Percentiles rank a stretch among this genome's conserved stretches.
Evolutionary conservation across 495 filamentous ascomycete species (phyloP).

Genomic region (Penicillium mononematosum): DNA sequence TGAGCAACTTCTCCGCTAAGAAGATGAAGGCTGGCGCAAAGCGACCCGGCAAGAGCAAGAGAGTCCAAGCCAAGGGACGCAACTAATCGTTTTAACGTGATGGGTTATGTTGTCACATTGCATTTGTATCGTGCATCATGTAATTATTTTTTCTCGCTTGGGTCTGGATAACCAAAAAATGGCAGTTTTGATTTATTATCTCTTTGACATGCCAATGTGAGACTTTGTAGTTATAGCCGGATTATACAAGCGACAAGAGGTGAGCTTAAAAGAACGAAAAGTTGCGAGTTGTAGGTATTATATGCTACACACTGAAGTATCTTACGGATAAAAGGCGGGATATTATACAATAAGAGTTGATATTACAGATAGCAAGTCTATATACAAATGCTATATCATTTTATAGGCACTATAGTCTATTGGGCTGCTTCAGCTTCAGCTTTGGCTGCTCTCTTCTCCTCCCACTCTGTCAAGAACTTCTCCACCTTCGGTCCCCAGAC

Average conservation of each 20-base stretch:
- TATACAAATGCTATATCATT: conserved; percentile 2
- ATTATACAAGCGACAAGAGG: not conserved
- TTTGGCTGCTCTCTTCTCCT: conserved; percentile 37
- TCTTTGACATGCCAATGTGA: not conserved
- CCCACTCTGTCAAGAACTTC: conserved; percentile 62
- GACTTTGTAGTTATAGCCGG: not conserved
- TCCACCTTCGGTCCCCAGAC: conserved; percentile 79
- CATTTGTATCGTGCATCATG: conserved; percentile 15
- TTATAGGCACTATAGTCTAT: not conserved
- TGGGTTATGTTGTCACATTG: conserved; percentile 13
- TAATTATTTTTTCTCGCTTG: conserved; percentile 17
- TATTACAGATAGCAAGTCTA: conserved; percentile 7
- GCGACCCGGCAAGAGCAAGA: conserved; percentile 66
- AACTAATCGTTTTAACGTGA: conserved; percentile 15
- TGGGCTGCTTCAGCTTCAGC: conserved; percentile 17
- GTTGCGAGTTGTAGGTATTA: not conserved
- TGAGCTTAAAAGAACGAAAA: not conserved
- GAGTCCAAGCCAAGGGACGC: conserved; percentile 45
- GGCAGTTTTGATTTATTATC: conserved; percentile 16
- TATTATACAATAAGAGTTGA: not conserved
- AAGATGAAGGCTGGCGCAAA: conserved; percentile 72
- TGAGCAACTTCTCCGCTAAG: conserved; percentile 73
- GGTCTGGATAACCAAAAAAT: conserved; percentile 14
- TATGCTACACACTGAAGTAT: not conserved
- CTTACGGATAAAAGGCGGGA: not conserved